A percentile compares a stretch with the other conserved stretches of the same genome.
These are phyloP conservation scores for Jimgerdemannia lactiflua DNA, from an alignment of 192 early-diverging fungal genomes.

Conservation along the genomic window DNA sequence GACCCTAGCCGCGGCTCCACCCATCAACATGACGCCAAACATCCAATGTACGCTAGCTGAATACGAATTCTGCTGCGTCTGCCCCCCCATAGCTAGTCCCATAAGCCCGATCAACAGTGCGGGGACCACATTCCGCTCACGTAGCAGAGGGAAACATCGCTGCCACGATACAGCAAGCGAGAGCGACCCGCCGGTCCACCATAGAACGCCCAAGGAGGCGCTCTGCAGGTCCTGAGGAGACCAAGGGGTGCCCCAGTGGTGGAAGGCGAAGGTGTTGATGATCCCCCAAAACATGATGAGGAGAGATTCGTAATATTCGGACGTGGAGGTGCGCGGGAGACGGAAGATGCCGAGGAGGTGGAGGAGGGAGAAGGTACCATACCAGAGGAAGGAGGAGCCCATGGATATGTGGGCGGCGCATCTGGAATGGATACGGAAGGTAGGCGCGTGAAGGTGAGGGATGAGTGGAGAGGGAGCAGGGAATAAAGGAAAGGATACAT, in stretches of 20 bases:
- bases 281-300: constrained; percentile 40
- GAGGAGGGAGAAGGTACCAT: constrained; percentile 40
- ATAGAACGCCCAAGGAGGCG: constrained; percentile 37
- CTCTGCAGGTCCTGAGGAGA: constrained; percentile 28
- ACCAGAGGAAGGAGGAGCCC: constrained; percentile 39
- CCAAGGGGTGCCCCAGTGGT: constrained; percentile 39
- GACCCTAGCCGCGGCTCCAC: constrained; percentile 24
- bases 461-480: not conserved
- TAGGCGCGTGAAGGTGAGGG: not conserved
- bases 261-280: constrained; percentile 34
- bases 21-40: constrained; percentile 29
- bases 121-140: constrained; percentile 36
- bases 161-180: constrained; percentile 34
- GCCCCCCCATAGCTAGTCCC: constrained; percentile 20
- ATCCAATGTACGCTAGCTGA: constrained; percentile 27
- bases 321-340: constrained; percentile 28
- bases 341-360: constrained; percentile 35
- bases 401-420: constrained; percentile 24
- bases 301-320: constrained; percentile 38
- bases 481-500: not conserved
- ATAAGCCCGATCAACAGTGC: constrained; percentile 37
- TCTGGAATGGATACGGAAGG: not conserved
- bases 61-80: constrained; percentile 28
- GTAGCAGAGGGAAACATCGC: constrained; percentile 18
- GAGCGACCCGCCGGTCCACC: constrained; percentile 39